These are phyloP conservation scores for Neonectria punicea DNA, from an alignment of 2,329 filamentous ascomycete genomes.

Conservation along the genomic window DNA sequence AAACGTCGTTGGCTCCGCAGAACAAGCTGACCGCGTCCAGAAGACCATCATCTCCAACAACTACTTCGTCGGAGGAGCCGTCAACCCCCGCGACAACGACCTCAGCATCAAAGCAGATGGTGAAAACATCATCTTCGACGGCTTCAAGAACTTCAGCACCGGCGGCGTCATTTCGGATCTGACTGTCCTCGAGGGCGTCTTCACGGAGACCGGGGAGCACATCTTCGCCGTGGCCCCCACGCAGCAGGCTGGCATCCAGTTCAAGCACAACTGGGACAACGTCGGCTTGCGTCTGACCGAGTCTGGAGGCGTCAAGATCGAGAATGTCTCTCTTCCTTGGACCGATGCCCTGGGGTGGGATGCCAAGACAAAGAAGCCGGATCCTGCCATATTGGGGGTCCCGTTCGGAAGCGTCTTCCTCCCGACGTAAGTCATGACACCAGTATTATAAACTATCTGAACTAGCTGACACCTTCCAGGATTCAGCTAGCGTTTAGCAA, in stretches of 20 bases:
- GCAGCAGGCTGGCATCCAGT: constrained; percentile 65
- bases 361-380: constrained; percentile 58
- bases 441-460: not conserved
- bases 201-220: constrained; percentile 67
- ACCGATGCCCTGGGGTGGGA: constrained; percentile 71
- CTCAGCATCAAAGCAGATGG: constrained; percentile 65
- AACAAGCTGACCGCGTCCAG: constrained; percentile 67
- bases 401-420: constrained; percentile 68
- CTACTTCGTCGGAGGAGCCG: constrained; percentile 72
- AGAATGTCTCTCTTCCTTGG: constrained; percentile 68
- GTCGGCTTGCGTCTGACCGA: constrained; percentile 72
- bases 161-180: constrained; percentile 74
- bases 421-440: constrained; percentile 57
- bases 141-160: constrained; percentile 74
- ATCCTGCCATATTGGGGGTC: constrained; percentile 60
- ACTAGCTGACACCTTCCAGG: constrained; percentile 36
- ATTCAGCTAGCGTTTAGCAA: constrained; percentile 75
- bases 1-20: constrained; percentile 67
- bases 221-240: constrained; percentile 72
- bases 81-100: constrained; percentile 73
- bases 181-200: constrained; percentile 71
- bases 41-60: constrained; percentile 70
- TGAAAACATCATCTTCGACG: constrained; percentile 67
- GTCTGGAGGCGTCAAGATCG: constrained; percentile 70
- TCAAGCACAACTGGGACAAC: constrained; percentile 73